These are phyloP conservation scores for Albifimbria verrucaria DNA, from an alignment of 2,329 filamentous ascomycete species.

Conservation along the genomic window DNA sequence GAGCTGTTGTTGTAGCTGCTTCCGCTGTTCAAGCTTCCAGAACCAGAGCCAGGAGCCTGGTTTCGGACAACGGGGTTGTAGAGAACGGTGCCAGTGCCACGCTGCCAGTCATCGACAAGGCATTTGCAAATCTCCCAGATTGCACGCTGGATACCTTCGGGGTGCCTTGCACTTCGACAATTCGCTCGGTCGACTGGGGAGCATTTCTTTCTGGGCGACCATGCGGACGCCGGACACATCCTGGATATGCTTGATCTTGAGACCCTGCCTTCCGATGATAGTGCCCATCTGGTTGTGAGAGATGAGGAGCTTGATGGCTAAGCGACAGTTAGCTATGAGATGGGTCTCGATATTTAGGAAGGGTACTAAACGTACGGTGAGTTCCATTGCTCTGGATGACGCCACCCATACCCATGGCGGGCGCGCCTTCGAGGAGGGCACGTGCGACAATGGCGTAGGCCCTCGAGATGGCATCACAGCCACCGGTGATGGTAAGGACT, in stretches of 20 bases:
- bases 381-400: slow-evolving; percentile 84
- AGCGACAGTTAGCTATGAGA: slow-evolving; percentile 11
- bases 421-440: slow-evolving; percentile 86
- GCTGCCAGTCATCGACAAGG: slow-evolving; percentile 95
- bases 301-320: slow-evolving; percentile 95
- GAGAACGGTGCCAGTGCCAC: slow-evolving; percentile 91
- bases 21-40: slow-evolving; percentile 40
- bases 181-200: slow-evolving; percentile 98
- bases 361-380: slow-evolving; percentile 64
- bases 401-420: slow-evolving; percentile 94
- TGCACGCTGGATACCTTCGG: slow-evolving; percentile 92
- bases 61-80: slow-evolving; percentile 96
- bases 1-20: slow-evolving; percentile 36
- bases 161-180: slow-evolving; percentile 96
- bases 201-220: slow-evolving; percentile 99
- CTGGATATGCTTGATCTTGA: slow-evolving; percentile 99
- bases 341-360: neutral
- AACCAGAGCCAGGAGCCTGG: slow-evolving; percentile 55
- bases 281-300: slow-evolving; percentile 99
- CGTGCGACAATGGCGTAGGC: slow-evolving; percentile 93
- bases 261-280: slow-evolving; percentile 91
- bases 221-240: slow-evolving; percentile 95
- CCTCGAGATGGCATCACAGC: slow-evolving; percentile 82
- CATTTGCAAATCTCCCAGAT: slow-evolving; percentile 99
- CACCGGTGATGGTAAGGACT: slow-evolving; percentile 90